Conservation (phyloP, 169 alveolate genomes). For the Plasmodium blacklocki region DNA sequence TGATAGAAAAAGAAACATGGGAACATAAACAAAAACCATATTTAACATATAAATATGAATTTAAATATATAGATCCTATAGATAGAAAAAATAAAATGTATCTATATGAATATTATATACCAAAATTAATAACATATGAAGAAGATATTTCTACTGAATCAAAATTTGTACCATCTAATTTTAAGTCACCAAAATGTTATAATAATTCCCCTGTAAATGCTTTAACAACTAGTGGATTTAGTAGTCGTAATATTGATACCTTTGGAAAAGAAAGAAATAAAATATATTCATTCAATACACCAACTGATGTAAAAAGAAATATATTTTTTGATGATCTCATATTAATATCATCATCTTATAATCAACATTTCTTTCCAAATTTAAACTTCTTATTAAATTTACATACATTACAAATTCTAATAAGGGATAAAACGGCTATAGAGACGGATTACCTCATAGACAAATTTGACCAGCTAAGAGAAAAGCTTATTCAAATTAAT, state of each 20-base stretch:
- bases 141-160: conserved; percentile 76
- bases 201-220: conserved; percentile 57
- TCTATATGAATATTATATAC: conserved; percentile 54
- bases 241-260: conserved; percentile 69
- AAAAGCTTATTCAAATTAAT: conserved; percentile 29
- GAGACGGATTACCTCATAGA: conserved; percentile 70
- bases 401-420: conserved; percentile 66
- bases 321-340: conserved; percentile 43
- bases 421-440: conserved; percentile 74
- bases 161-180: conserved; percentile 54
- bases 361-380: conserved; percentile 68
- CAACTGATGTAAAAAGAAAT: conserved; percentile 71
- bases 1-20: conserved; percentile 53
- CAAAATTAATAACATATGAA: conserved; percentile 65
- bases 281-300: conserved; percentile 73
- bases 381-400: conserved; percentile 53
- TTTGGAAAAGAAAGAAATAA: conserved; percentile 75
- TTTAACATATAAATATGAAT: conserved; percentile 62
- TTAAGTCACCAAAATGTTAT: conserved; percentile 54
- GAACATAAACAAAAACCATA: conserved; percentile 27
- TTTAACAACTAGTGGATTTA: conserved; percentile 69
- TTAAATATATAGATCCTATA: conserved; percentile 39
- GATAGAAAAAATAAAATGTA: conserved; percentile 9
- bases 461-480: conserved; percentile 56
- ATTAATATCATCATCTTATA: conserved; percentile 58